Conservation (phyloP, 2,329 filamentous ascomycete species). For the Dothiorella sarmentorum region DNA sequence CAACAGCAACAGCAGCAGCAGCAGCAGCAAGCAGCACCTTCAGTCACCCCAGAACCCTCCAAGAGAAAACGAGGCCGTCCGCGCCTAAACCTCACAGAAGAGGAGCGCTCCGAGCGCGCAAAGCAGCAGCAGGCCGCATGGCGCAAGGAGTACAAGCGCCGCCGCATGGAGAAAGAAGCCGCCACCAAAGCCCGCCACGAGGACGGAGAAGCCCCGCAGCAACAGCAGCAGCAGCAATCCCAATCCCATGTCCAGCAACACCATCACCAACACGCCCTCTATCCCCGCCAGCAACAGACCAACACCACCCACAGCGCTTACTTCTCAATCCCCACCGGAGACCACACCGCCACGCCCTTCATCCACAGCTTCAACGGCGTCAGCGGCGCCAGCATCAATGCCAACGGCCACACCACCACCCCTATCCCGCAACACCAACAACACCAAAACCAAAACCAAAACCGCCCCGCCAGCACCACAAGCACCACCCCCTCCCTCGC, state of each 20-base stretch:
- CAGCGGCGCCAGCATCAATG: not conserved
- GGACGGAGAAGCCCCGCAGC: not conserved
- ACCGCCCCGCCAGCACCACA: too few relatives aligned
- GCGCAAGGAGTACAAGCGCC: conserved; percentile 14
- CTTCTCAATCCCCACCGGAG: not conserved
- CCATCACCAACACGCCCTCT: not conserved
- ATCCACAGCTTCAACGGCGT: conserved; percentile 2
- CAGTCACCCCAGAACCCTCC: conserved; percentile 1
- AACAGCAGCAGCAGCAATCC: not conserved
- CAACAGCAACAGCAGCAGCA: not conserved
- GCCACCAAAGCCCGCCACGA: conserved; percentile 58
- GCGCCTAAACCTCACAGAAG: conserved; percentile 17
- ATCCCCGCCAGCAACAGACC: not conserved
- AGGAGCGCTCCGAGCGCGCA: conserved; percentile 13
- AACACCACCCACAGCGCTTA: not conserved
- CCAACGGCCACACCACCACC: not conserved
- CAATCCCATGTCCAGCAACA: not conserved
- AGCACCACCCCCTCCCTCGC: too few relatives aligned
- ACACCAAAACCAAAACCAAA: too few relatives aligned
- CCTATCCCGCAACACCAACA: not conserved
- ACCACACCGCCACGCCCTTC: not conserved
- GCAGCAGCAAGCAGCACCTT: not conserved
- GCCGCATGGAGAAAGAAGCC: conserved; percentile 26
- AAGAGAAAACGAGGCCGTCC: conserved; percentile 16
- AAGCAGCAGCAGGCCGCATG: conserved; percentile 16